Conservation (phyloP, 768 basidiomycete species). For the Termitomyces sp. region DNA sequence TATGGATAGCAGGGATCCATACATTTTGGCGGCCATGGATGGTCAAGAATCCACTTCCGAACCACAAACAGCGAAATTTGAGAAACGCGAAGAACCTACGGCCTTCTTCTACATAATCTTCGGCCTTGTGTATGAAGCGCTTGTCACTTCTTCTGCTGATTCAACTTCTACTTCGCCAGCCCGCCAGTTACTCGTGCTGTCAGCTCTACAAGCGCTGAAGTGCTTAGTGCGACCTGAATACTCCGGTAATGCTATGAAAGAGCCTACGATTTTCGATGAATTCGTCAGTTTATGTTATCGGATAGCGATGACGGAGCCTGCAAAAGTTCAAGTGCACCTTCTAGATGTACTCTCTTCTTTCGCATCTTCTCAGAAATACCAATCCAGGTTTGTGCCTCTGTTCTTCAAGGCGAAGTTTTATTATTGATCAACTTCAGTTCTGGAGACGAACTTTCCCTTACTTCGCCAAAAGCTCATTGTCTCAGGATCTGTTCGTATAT, state of each 20-base stretch:
- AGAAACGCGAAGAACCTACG: slow-evolving; percentile 53
- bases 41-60: slow-evolving; percentile 44
- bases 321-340: slow-evolving; percentile 64
- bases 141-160: slow-evolving; percentile 62
- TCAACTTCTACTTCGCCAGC: slow-evolving; percentile 35
- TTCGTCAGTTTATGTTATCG: slow-evolving; percentile 84
- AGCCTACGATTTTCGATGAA: slow-evolving; percentile 84
- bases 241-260: slow-evolving; percentile 74
- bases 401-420: background rate
- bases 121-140: slow-evolving; percentile 89
- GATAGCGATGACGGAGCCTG: slow-evolving; percentile 82
- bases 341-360: slow-evolving; percentile 63
- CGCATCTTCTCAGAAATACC: slow-evolving; percentile 34
- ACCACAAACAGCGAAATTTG: slow-evolving; percentile 17
- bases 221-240: slow-evolving; percentile 77
- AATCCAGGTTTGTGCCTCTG: slow-evolving; percentile 13
- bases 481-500: slow-evolving; percentile 79
- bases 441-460: slow-evolving; percentile 32
- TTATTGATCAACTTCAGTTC: slow-evolving; percentile 11
- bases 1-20: slow-evolving; percentile 65
- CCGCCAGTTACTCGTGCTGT: slow-evolving; percentile 43
- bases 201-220: slow-evolving; percentile 72
- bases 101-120: slow-evolving; percentile 87
- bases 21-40: slow-evolving; percentile 77
- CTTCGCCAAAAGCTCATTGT: slow-evolving; percentile 60